Conservation (phyloP, 2,329 filamentous ascomycete genomes). For the Orbilia brochopaga region DNA sequence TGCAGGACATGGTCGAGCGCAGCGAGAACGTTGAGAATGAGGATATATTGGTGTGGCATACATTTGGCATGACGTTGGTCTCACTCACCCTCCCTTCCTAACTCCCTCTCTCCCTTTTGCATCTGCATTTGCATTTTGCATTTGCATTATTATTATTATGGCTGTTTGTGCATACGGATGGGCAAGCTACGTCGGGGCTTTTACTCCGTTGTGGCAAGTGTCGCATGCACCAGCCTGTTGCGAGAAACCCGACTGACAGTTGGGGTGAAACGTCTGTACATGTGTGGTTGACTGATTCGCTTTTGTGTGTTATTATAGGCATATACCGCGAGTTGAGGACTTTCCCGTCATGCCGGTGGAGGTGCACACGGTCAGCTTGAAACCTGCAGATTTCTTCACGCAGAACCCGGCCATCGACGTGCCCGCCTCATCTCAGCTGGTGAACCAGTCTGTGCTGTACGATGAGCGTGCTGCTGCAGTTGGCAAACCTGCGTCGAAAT, state of each 20-base stretch:
- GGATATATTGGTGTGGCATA: conserved; percentile 65
- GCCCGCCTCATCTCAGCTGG: conserved; percentile 57
- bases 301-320: conserved; percentile 35
- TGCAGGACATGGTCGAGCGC: conserved; percentile 62
- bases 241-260: conserved; percentile 11
- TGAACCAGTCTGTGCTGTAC: conserved; percentile 41
- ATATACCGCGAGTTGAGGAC: conserved; percentile 49
- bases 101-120: too few relatives aligned
- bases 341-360: conserved; percentile 71
- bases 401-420: conserved; percentile 62
- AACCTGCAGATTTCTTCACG: conserved; percentile 59
- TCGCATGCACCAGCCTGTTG: conserved; percentile 32
- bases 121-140: conserved; percentile 25
- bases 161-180: too few relatives aligned
- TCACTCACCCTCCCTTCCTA: conserved; percentile 60
- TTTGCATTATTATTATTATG: too few relatives aligned
- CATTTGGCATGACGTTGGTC: conserved; percentile 67
- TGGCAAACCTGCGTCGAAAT: conserved; percentile 12
- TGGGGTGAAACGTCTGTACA: neutral
- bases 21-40: conserved; percentile 60
- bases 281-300: conserved; percentile 1
- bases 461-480: conserved; percentile 19
- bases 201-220: neutral
- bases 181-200: neutral
- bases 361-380: conserved; percentile 61